Conservation (phyloP, 2,329 filamentous ascomycete genomes). For the Pseudogymnoascus sp. region DNA sequence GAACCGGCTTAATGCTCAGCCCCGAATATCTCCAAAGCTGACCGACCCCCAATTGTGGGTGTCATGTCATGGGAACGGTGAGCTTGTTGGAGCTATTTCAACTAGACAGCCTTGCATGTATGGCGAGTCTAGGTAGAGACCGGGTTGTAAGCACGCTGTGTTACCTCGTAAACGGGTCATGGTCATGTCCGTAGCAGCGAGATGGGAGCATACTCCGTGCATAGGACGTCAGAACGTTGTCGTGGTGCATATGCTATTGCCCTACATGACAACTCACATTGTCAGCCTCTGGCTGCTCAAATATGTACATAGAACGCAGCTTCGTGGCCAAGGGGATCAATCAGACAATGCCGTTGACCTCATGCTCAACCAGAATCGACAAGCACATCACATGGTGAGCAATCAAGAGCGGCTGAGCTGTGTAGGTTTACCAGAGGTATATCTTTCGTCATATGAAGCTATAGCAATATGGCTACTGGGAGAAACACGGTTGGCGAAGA, state of each 20-base stretch:
- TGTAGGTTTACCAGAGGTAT: constrained; percentile 45
- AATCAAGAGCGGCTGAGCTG: constrained; percentile 39
- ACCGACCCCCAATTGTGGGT: background rate
- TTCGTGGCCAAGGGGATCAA: background rate
- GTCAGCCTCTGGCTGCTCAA: background rate
- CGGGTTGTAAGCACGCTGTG: background rate
- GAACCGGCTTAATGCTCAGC: background rate
- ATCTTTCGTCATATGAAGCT: constrained; percentile 21
- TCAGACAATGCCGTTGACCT: constrained; percentile 44
- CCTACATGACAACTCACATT: constrained; percentile 1
- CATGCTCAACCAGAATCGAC: constrained; percentile 43
- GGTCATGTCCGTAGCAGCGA: background rate
- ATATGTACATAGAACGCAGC: background rate
- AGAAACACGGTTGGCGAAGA: constrained; percentile 19
- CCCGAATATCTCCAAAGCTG: background rate
- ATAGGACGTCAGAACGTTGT: background rate
- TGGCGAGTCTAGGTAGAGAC: background rate
- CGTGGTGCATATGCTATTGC: background rate
- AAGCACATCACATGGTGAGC: constrained; percentile 11
- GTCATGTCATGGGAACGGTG: background rate
- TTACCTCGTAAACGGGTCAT: background rate
- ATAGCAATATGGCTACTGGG: constrained; percentile 1
- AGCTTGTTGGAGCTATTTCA: background rate
- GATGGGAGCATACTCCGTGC: background rate
- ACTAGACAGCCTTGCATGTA: background rate